These are phyloP conservation scores for Termitomyces sp. DNA, from an alignment of 768 basidiomycete genomes.

Conservation along the genomic window DNA sequence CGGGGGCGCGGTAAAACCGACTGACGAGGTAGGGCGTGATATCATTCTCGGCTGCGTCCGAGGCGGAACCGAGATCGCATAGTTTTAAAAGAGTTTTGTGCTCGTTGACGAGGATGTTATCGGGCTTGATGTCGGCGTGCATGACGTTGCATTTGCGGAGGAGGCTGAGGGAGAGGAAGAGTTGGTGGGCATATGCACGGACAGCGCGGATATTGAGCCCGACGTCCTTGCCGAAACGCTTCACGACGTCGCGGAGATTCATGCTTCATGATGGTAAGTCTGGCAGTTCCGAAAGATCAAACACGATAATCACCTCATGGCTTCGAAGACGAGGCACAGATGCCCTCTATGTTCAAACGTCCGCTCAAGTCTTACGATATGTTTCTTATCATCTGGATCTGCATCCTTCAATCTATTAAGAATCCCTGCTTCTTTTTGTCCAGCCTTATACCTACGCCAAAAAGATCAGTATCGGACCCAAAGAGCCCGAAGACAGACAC, in stretches of 20 bases:
- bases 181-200: constrained; percentile 97
- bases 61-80: constrained; percentile 96
- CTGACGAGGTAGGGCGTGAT: constrained; percentile 98
- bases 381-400: constrained; percentile 96
- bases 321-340: constrained; percentile 93
- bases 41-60: constrained; percentile 91
- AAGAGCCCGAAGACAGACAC: constrained; percentile 4
- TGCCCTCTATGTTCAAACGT: constrained; percentile 98
- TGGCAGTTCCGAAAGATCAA: not conserved
- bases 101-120: constrained; percentile 96
- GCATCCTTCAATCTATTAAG: constrained; percentile 81
- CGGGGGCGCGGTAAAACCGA: constrained; percentile 96
- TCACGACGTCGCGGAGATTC: constrained; percentile 97
- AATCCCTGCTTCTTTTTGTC: constrained; percentile 85
- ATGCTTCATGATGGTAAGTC: constrained; percentile 48
- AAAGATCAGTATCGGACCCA: not conserved
- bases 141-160: constrained; percentile 89
- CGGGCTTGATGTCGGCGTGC: constrained; percentile 99
- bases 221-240: constrained; percentile 97
- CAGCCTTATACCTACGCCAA: constrained; percentile 80
- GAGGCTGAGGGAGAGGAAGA: constrained; percentile 82
- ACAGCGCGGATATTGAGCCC: constrained; percentile 95
- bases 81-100: constrained; percentile 90
- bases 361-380: constrained; percentile 85
- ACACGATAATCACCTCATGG: constrained; percentile 56